These are phyloP conservation scores for Cordia subcordata DNA, from an alignment of 257 asterid genomes.

Conservation along the genomic window DNA sequence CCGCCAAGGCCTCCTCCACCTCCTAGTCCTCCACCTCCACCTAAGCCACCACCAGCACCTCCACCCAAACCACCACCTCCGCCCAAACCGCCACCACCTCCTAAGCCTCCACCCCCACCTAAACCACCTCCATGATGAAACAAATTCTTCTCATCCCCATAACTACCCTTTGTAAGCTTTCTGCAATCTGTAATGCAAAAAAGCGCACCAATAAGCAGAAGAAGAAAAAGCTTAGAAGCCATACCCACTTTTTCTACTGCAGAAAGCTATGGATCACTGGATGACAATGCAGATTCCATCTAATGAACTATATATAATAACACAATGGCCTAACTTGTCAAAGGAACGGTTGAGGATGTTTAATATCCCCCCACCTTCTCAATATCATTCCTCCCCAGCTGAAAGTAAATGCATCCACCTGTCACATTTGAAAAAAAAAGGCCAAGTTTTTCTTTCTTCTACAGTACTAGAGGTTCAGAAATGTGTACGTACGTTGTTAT, in stretches of 20 bases:
- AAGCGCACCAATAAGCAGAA: slow-evolving; percentile 14
- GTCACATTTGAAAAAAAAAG: slow-evolving; percentile 3
- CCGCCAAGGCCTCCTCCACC: not conserved
- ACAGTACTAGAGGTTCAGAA: too few relatives aligned
- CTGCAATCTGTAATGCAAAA: slow-evolving; percentile 14
- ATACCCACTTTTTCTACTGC: slow-evolving; percentile 4
- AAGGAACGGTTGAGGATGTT: slow-evolving; percentile 15
- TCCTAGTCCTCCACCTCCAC: not conserved
- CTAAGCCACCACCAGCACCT: not conserved
- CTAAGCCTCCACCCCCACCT: slow-evolving; percentile 6
- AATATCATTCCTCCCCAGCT: not conserved
- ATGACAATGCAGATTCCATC: not conserved
- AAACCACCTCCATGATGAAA: not conserved
- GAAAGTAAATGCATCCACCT: slow-evolving; percentile 14
- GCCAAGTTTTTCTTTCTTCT: not conserved
- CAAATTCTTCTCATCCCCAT: slow-evolving; percentile 9
- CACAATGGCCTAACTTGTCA: slow-evolving; percentile 1
- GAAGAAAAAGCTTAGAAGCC: slow-evolving; percentile 2
- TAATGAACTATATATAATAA: slow-evolving; percentile 3
- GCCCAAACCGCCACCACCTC: slow-evolving; percentile 3
- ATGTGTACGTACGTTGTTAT: too few relatives aligned
- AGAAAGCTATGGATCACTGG: not conserved
- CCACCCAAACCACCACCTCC: slow-evolving; percentile 7
- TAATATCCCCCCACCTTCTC: not conserved
- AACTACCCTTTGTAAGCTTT: slow-evolving; percentile 13